Conservation (phyloP, 371 early-diverging fungal genomes). For the Haplosporangium sp. region DNA sequence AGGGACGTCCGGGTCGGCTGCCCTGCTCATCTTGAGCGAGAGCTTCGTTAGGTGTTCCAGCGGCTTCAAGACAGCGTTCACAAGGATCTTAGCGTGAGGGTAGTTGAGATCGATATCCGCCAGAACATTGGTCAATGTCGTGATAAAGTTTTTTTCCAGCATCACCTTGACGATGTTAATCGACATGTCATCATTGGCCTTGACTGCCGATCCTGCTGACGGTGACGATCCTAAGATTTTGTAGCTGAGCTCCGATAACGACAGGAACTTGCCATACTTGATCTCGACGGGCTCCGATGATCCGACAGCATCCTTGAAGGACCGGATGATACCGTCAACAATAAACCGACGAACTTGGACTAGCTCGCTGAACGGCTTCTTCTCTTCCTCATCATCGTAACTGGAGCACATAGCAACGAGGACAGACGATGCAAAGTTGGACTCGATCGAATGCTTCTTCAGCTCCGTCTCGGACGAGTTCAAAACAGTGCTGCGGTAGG, state of each 20-base stretch:
- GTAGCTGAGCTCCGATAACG: slow-evolving; percentile 78
- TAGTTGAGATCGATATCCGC: slow-evolving; percentile 92
- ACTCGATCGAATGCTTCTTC: slow-evolving; percentile 71
- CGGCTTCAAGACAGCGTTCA: slow-evolving; percentile 84
- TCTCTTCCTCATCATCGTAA: slow-evolving; percentile 58
- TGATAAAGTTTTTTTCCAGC: slow-evolving; percentile 92
- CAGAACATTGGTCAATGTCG: slow-evolving; percentile 79
- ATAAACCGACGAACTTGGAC: slow-evolving; percentile 74
- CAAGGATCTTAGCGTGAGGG: slow-evolving; percentile 81
- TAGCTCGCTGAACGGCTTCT: slow-evolving; percentile 65
- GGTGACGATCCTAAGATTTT: slow-evolving; percentile 71
- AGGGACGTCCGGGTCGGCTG: slow-evolving; percentile 58
- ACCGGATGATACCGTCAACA: slow-evolving; percentile 68
- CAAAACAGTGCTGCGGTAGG: slow-evolving; percentile 63
- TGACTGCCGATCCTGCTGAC: slow-evolving; percentile 47
- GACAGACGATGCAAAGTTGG: slow-evolving; percentile 73
- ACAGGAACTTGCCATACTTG: slow-evolving; percentile 77
- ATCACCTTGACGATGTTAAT: slow-evolving; percentile 81
- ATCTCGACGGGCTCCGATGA: slow-evolving; percentile 65
- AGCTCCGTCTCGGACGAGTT: slow-evolving; percentile 61
- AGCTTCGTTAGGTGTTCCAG: slow-evolving; percentile 88
- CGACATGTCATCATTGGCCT: slow-evolving; percentile 66
- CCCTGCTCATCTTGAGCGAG: slow-evolving; percentile 83
- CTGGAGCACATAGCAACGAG: slow-evolving; percentile 70
- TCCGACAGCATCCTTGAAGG: slow-evolving; percentile 70